Evolutionary conservation across 2,329 filamentous ascomycete species (phyloP).

Genomic region (Penicillium fuscoglaucum): DNA sequence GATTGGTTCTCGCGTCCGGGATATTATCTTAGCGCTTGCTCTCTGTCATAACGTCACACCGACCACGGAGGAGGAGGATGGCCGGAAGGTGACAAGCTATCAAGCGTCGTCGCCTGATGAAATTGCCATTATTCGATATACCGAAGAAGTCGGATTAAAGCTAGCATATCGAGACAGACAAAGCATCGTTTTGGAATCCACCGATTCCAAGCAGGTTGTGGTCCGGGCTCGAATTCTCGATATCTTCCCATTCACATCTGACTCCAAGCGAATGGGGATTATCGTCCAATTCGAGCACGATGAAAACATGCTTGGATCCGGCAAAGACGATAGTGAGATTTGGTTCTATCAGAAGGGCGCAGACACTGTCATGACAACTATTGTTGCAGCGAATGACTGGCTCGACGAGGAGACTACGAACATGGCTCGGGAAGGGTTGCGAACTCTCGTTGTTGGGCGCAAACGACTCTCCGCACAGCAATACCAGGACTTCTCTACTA

Average conservation of each 20-base stretch:
- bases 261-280: slow-evolving; percentile 97
- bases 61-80: slow-evolving; percentile 79
- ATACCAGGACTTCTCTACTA: slow-evolving; percentile 75
- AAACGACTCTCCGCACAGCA: slow-evolving; percentile 77
- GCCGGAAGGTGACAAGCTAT: slow-evolving; percentile 75
- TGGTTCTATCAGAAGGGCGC: slow-evolving; percentile 99
- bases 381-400: slow-evolving; percentile 96
- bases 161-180: slow-evolving; percentile 83
- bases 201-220: slow-evolving; percentile 69
- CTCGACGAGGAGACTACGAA: slow-evolving; percentile 98
- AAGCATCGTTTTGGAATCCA: slow-evolving; percentile 77
- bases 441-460: slow-evolving; percentile 91
- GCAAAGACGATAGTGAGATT: slow-evolving; percentile 69
- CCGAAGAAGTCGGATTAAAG: slow-evolving; percentile 84
- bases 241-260: slow-evolving; percentile 95
- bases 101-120: slow-evolving; percentile 97
- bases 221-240: slow-evolving; percentile 88
- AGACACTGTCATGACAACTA: slow-evolving; percentile 95
- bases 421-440: slow-evolving; percentile 94
- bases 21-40: slow-evolving; percentile 87
- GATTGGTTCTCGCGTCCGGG: slow-evolving; percentile 88
- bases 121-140: slow-evolving; percentile 96
- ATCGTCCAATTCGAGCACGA: slow-evolving; percentile 79
- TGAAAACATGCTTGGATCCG: slow-evolving; percentile 49
- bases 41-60: slow-evolving; percentile 98